phyloP scores from a whole-genome alignment of 2,329 filamentous ascomycete species.

The Aspergillus bombycis region DNA sequence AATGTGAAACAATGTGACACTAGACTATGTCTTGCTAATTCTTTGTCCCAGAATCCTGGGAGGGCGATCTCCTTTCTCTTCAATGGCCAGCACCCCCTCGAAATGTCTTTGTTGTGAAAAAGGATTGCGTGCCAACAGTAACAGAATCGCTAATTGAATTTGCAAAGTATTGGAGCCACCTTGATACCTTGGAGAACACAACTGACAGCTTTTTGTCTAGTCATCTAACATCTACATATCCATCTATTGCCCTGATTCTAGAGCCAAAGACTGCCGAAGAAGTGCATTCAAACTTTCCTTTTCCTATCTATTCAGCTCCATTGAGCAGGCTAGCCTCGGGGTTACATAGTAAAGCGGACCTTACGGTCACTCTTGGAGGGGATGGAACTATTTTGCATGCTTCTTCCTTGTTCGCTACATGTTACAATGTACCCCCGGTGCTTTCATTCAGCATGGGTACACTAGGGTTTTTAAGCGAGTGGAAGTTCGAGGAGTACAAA shows the following conservation, averaged over 20 bases:
- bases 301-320: conserved; percentile 68
- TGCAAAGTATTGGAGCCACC: conserved; percentile 43
- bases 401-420: conserved; percentile 81
- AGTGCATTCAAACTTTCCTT: conserved; percentile 70
- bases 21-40: not conserved
- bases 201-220: conserved; percentile 38
- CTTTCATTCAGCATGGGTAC: conserved; percentile 97
- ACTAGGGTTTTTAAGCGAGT: conserved; percentile 91
- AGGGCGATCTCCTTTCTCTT: conserved; percentile 65
- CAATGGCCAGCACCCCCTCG: conserved; percentile 70
- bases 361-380: conserved; percentile 87
- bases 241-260: conserved; percentile 78
- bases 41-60: conserved; percentile 52
- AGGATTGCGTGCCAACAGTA: conserved; percentile 60
- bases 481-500: conserved; percentile 93
- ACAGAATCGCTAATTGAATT: conserved; percentile 62
- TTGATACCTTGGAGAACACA: not conserved
- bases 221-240: conserved; percentile 79
- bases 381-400: conserved; percentile 90
- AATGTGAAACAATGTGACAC: not conserved
- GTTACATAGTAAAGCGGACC: conserved; percentile 79
- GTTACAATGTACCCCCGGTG: conserved; percentile 81
- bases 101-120: conserved; percentile 71
- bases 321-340: conserved; percentile 42
- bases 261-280: conserved; percentile 74